A percentile compares a stretch with the other conserved stretches of the same genome.
These are phyloP conservation scores for Sarcodon aspratus DNA, from an alignment of 768 basidiomycete genomes.

Conservation along the genomic window DNA sequence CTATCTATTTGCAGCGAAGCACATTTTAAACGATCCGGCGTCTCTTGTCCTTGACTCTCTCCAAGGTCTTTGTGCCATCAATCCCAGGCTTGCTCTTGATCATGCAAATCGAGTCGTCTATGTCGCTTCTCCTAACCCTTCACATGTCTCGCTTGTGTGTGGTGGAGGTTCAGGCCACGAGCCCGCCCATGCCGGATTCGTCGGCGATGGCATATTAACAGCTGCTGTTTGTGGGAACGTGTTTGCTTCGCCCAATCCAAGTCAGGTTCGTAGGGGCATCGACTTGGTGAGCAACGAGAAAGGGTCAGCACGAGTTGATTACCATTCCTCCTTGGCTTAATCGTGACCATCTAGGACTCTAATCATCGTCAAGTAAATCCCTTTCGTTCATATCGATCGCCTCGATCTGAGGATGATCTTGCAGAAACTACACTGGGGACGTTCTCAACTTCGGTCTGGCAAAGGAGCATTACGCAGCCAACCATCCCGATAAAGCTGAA, in stretches of 20 bases:
- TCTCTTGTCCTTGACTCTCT: conserved; percentile 73
- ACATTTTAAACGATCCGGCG: conserved; percentile 64
- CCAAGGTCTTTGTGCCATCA: conserved; percentile 55
- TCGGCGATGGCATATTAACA: conserved; percentile 78
- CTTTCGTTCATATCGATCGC: neutral
- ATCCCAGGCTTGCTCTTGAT: conserved; percentile 67
- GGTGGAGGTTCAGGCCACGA: conserved; percentile 89
- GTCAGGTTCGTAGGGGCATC: conserved; percentile 74
- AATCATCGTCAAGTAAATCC: conserved; percentile 68
- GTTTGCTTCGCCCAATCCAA: conserved; percentile 84
- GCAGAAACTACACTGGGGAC: conserved; percentile 83
- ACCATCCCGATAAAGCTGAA: conserved; percentile 55
- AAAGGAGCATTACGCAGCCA: conserved; percentile 70
- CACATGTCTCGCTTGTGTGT: conserved; percentile 67
- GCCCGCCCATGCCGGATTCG: conserved; percentile 81
- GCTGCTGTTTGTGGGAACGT: conserved; percentile 82
- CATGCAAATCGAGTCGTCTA: conserved; percentile 62
- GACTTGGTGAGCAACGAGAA: conserved; percentile 62
- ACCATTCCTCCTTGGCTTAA: neutral
- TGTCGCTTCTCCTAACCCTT: conserved; percentile 39
- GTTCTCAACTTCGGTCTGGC: conserved; percentile 88
- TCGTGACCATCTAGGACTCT: conserved; percentile 39
- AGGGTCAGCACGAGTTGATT: conserved; percentile 33
- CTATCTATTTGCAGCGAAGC: conserved; percentile 42
- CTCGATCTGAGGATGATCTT: neutral